Evolutionary conservation across 2,329 filamentous ascomycete genomes (phyloP).

Genomic region (Exophiala lecanii-corni): DNA sequence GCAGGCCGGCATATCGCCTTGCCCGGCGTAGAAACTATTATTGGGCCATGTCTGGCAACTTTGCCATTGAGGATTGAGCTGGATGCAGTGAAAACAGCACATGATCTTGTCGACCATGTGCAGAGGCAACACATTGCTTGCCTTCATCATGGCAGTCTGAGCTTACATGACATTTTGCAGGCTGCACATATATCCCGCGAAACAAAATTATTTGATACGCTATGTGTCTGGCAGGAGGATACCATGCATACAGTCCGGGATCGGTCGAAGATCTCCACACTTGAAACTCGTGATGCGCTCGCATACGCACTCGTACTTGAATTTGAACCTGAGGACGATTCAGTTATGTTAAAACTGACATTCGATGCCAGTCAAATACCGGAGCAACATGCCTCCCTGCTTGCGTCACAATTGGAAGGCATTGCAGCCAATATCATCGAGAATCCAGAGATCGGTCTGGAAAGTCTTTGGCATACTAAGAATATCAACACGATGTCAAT

Average conservation of each 20-base stretch:
- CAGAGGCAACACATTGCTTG: slow-evolving; percentile 63
- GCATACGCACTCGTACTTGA: slow-evolving; percentile 76
- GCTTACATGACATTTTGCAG: slow-evolving; percentile 66
- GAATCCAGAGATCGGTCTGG: slow-evolving; percentile 30
- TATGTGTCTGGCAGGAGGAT: slow-evolving; percentile 83
- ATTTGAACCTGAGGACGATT: slow-evolving; percentile 57
- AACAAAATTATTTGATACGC: slow-evolving; percentile 64
- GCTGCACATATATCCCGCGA: slow-evolving; percentile 51
- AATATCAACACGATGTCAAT: slow-evolving; percentile 41
- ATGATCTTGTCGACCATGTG: slow-evolving; percentile 59
- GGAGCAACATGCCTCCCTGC: slow-evolving; percentile 47
- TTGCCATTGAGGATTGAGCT: slow-evolving; percentile 67
- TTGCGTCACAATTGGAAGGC: slow-evolving; percentile 59
- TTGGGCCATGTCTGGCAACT: slow-evolving; percentile 76
- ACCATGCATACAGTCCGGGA: slow-evolving; percentile 38
- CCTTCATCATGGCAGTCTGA: slow-evolving; percentile 59
- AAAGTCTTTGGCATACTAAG: slow-evolving; percentile 19
- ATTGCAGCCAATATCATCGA: slow-evolving; percentile 45
- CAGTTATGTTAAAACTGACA: slow-evolving; percentile 50
- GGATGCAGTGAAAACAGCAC: slow-evolving; percentile 45
- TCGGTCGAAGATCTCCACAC: slow-evolving; percentile 47
- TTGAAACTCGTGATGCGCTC: slow-evolving; percentile 63
- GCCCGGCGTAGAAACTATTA: slow-evolving; percentile 62
- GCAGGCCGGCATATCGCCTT: slow-evolving; percentile 76
- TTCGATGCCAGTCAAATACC: slow-evolving; percentile 54